phyloP scores from a whole-genome alignment of 1,284 basidiomycete species.

The Xanthoconium separans region DNA sequence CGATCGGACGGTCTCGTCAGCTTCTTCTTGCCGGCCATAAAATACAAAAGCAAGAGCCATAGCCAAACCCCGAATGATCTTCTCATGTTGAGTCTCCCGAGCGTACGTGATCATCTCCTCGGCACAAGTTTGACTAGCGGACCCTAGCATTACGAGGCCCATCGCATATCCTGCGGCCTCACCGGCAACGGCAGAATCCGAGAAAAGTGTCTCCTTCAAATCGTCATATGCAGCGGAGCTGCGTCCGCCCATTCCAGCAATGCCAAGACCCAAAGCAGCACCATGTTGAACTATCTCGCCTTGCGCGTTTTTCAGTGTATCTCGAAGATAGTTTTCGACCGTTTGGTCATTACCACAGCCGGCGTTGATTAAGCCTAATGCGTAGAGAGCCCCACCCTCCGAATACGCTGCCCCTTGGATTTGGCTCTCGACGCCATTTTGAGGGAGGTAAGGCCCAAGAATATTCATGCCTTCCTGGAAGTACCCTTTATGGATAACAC shows the following conservation, averaged over 20 bases:
- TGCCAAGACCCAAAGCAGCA: conserved; percentile 89
- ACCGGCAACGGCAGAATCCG: conserved; percentile 90
- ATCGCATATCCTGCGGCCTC: conserved; percentile 95
- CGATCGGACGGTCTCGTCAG: conserved; percentile 73
- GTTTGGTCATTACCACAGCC: conserved; percentile 74
- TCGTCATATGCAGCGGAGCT: conserved; percentile 89
- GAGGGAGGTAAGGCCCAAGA: conserved; percentile 91
- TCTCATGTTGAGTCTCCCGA: conserved; percentile 95
- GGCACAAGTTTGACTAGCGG: conserved; percentile 72
- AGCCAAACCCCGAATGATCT: conserved; percentile 93
- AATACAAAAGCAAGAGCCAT: conserved; percentile 89
- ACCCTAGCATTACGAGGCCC: conserved; percentile 95
- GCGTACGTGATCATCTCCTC: conserved; percentile 95
- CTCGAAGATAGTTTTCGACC: conserved; percentile 72
- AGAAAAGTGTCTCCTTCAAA: conserved; percentile 84
- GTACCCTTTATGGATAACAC: conserved; percentile 96
- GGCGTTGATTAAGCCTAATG: conserved; percentile 92
- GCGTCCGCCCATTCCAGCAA: conserved; percentile 89
- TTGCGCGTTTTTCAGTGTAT: conserved; percentile 69
- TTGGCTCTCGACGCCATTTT: conserved; percentile 67
- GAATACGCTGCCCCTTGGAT: conserved; percentile 79
- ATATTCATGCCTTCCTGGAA: conserved; percentile 91
- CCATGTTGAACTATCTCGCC: conserved; percentile 93
- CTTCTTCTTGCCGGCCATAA: conserved; percentile 89
- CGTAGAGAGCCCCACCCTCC: conserved; percentile 92